Evolutionary conservation across 441 rosid species (phyloP).

Genomic region (Pelargonium exstipulatum): DNA sequence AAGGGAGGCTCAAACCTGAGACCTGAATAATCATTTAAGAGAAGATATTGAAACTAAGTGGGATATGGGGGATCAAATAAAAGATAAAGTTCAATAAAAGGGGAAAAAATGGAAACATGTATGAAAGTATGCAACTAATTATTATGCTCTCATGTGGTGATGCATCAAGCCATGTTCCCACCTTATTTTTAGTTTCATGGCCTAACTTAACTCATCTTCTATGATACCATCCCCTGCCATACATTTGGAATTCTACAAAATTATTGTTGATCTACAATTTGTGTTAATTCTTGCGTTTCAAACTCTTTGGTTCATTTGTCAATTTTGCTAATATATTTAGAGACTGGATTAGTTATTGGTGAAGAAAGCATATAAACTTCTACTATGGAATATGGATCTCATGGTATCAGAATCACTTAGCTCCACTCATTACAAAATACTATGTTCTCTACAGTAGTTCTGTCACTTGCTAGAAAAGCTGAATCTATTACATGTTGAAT

Average conservation of each 20-base stretch:
- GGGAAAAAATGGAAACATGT: no score
- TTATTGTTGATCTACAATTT: background rate
- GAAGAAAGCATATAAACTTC: background rate
- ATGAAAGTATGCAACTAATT: no score
- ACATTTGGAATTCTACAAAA: background rate
- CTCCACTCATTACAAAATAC: background rate
- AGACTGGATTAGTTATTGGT: background rate
- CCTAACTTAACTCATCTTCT: background rate
- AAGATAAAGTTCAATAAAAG: no score
- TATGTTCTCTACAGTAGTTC: background rate
- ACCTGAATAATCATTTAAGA: no score
- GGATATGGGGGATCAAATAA: no score
- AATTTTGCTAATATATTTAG: background rate
- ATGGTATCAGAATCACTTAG: background rate
- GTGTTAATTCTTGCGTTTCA: background rate
- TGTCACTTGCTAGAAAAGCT: background rate
- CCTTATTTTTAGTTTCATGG: no score
- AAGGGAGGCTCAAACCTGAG: no score
- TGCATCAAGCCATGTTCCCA: no score
- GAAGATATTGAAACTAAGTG: no score
- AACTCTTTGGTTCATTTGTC: background rate
- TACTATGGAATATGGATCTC: background rate
- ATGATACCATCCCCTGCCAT: background rate
- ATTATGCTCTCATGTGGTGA: no score
- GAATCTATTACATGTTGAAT: background rate